These are phyloP conservation scores for Plasmodium chabaudi DNA, from an alignment of 169 alveolate species.

Conservation along the genomic window DNA sequence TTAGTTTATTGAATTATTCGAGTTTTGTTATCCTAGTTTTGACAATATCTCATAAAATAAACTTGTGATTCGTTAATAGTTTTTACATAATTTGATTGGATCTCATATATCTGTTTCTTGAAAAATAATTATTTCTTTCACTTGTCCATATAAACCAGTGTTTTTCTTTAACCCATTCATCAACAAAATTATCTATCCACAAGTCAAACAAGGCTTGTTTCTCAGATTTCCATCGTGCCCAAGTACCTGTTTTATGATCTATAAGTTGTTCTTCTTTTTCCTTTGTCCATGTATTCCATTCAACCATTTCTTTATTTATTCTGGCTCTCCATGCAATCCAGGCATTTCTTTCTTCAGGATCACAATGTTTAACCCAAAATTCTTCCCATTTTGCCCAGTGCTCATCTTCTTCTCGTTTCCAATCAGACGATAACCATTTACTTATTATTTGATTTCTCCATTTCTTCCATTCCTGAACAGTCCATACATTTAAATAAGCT, in stretches of 20 bases:
- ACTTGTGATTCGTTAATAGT: too few relatives aligned
- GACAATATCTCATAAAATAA: too few relatives aligned
- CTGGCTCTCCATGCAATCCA: constrained; percentile 31
- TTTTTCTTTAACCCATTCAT: constrained; percentile 14
- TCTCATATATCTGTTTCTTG: neutral
- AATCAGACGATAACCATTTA: constrained; percentile 12
- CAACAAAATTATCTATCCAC: constrained; percentile 14
- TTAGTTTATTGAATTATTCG: too few relatives aligned
- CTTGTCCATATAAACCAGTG: constrained; percentile 41
- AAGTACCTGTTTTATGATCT: neutral
- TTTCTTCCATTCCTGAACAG: constrained; percentile 19
- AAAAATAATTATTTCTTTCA: neutral
- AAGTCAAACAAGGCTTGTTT: constrained; percentile 11
- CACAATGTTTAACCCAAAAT: constrained; percentile 3
- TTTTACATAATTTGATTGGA: neutral
- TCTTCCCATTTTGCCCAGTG: constrained; percentile 47
- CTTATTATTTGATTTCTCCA: constrained; percentile 23
- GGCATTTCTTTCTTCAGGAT: constrained; percentile 4
- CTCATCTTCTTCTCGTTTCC: constrained; percentile 36
- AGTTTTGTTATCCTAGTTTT: too few relatives aligned
- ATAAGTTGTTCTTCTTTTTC: constrained; percentile 12
- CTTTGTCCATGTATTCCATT: constrained; percentile 34
- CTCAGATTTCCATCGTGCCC: constrained; percentile 26
- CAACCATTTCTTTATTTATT: constrained; percentile 28
- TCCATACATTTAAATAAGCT: constrained; percentile 38